Evolutionary conservation across 805 yeast species (phyloP).

Genomic region (Candida arabinofermentans): DNA sequence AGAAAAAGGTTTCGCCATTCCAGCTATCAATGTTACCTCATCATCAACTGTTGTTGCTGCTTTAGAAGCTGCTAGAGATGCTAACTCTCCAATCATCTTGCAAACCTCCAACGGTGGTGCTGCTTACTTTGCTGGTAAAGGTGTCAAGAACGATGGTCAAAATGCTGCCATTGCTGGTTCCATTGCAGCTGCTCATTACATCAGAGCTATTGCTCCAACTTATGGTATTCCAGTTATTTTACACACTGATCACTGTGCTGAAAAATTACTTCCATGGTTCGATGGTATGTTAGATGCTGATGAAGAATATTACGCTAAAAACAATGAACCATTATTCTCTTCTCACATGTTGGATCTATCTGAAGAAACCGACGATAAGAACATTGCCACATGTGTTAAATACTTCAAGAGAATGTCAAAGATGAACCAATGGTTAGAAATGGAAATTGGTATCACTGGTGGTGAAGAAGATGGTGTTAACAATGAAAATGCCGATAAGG

Average conservation of each 20-base stretch:
- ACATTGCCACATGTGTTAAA: slow-evolving; percentile 89
- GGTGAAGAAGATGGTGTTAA: slow-evolving; percentile 99
- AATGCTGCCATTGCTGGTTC: slow-evolving; percentile 92
- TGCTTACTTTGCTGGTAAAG: slow-evolving; percentile 99
- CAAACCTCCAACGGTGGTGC: slow-evolving; percentile 99
- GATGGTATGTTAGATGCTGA: slow-evolving; percentile 98
- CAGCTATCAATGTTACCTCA: slow-evolving; percentile 97
- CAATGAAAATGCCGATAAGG: slow-evolving; percentile 89
- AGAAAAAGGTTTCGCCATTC: slow-evolving; percentile 90
- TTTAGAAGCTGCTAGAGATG: slow-evolving; percentile 94
- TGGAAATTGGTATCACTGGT: slow-evolving; percentile 99
- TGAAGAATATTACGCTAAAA: slow-evolving; percentile 80
- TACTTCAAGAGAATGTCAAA: slow-evolving; percentile 93
- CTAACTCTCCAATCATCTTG: slow-evolving; percentile 89
- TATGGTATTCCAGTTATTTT: slow-evolving; percentile 96
- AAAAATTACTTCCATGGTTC: slow-evolving; percentile 96
- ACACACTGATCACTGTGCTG: slow-evolving; percentile 99
- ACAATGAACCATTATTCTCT: slow-evolving; percentile 95
- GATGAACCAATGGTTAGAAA: slow-evolving; percentile 96
- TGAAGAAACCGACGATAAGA: slow-evolving; percentile 94
- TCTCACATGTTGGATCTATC: slow-evolving; percentile 98
- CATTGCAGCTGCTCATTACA: slow-evolving; percentile 96
- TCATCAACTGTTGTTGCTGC: slow-evolving; percentile 97
- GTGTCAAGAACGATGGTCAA: slow-evolving; percentile 91
- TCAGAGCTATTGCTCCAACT: slow-evolving; percentile 92